Evolutionary conservation across 495 filamentous ascomycete genomes (phyloP).

Genomic region (Podospora comata): DNA sequence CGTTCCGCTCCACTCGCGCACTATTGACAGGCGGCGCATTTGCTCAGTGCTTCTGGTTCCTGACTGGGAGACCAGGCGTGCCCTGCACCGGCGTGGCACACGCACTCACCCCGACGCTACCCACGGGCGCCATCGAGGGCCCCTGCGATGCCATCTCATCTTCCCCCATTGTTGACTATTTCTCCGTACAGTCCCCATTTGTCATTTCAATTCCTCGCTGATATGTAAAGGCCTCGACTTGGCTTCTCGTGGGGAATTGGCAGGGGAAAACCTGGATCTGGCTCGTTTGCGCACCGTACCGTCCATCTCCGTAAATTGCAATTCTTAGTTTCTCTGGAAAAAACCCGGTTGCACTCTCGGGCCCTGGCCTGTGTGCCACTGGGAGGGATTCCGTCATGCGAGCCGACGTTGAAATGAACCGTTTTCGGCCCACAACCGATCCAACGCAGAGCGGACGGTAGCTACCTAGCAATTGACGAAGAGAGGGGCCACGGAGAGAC

Average conservation of each 20-base stretch:
- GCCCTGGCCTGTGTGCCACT: not conserved
- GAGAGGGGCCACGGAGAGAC: not conserved
- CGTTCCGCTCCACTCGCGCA: slow-evolving; percentile 17
- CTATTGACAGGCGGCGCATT: slow-evolving; percentile 13
- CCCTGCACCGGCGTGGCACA: slow-evolving; percentile 15
- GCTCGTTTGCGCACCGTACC: not conserved
- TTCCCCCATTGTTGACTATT: not conserved
- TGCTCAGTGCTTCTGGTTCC: slow-evolving; percentile 15
- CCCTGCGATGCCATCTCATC: slow-evolving; percentile 6
- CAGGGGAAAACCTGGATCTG: not conserved
- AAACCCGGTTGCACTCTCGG: not conserved
- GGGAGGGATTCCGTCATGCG: slow-evolving; percentile 3
- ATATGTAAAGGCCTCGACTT: not conserved
- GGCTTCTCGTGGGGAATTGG: not conserved
- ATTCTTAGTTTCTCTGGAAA: not conserved
- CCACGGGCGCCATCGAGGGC: not conserved
- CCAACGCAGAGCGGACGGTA: slow-evolving; percentile 6
- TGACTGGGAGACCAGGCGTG: slow-evolving; percentile 12
- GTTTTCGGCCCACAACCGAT: slow-evolving; percentile 2
- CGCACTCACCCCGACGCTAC: slow-evolving; percentile 1
- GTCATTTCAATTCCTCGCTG: not conserved
- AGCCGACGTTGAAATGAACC: not conserved
- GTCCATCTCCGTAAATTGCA: slow-evolving; percentile 1
- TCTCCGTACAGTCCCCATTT: not conserved
- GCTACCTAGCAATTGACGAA: not conserved